phyloP scores from a whole-genome alignment of 2,329 filamentous ascomycete genomes.

The Fusarium succisae region DNA sequence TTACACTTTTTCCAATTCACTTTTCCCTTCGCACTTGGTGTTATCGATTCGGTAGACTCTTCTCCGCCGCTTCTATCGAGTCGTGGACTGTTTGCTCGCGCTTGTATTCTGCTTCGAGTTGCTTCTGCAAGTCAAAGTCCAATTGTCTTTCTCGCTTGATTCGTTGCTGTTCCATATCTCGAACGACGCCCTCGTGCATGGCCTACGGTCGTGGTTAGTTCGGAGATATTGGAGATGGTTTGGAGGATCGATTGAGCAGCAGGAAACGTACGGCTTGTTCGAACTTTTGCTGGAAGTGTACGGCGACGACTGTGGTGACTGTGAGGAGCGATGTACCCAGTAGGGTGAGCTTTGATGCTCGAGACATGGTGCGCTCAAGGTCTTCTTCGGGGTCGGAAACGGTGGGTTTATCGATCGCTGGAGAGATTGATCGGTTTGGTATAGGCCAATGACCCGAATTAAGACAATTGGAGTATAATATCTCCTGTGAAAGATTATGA shows the following conservation, averaged over 20 bases:
- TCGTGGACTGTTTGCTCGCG: constrained; percentile 82
- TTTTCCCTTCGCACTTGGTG: background rate
- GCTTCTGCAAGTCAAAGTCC: constrained; percentile 92
- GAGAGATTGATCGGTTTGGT: too few relatives aligned
- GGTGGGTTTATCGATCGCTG: background rate
- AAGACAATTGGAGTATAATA: background rate
- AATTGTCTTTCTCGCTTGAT: constrained; percentile 90
- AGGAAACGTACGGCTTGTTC: constrained; percentile 77
- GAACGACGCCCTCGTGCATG: constrained; percentile 94
- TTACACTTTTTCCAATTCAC: background rate
- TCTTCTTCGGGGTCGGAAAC: background rate
- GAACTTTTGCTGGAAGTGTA: constrained; percentile 87
- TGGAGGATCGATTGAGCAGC: background rate
- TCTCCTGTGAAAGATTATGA: background rate
- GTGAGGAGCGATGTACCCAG: constrained; percentile 80
- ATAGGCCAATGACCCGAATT: background rate
- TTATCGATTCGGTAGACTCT: constrained; percentile 41
- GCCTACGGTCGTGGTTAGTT: constrained; percentile 62
- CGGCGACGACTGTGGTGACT: constrained; percentile 79
- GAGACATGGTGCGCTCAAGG: constrained; percentile 73
- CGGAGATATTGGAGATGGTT: background rate
- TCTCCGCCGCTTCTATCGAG: constrained; percentile 43
- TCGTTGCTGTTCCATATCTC: constrained; percentile 93
- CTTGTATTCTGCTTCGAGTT: constrained; percentile 87
- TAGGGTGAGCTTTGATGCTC: constrained; percentile 87